phyloP scores from a whole-genome alignment of 768 basidiomycete species.

The Termitomyces bulborhizus region DNA sequence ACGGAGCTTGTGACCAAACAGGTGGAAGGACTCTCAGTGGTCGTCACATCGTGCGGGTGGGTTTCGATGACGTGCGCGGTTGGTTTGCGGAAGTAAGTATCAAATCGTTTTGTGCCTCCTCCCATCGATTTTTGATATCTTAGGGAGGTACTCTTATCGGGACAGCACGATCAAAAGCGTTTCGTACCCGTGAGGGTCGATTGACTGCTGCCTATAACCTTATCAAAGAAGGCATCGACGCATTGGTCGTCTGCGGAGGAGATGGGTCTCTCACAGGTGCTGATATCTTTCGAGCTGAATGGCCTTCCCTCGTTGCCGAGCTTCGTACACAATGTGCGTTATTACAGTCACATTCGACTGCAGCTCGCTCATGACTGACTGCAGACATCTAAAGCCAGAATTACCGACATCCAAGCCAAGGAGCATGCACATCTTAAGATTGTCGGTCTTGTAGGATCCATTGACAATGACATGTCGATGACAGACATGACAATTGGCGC shows the following conservation, averaged over 20 bases:
- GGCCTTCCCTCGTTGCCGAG: constrained; percentile 74
- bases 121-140: not conserved
- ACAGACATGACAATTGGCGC: constrained; percentile 98
- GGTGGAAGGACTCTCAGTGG: constrained; percentile 77
- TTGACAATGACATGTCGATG: constrained; percentile 99
- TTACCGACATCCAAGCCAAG: constrained; percentile 66
- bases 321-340: constrained; percentile 56
- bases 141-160: constrained; percentile 95
- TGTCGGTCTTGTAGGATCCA: constrained; percentile 97
- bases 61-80: constrained; percentile 96
- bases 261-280: constrained; percentile 97
- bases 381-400: constrained; percentile 42
- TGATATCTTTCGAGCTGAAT: constrained; percentile 89
- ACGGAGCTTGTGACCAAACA: constrained; percentile 74
- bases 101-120: not conserved
- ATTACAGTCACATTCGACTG: not conserved
- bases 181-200: constrained; percentile 86
- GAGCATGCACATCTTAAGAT: constrained; percentile 84
- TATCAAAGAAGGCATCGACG: constrained; percentile 95
- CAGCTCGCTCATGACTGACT: not conserved
- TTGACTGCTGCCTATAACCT: constrained; percentile 83
- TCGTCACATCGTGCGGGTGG: constrained; percentile 89
- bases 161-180: constrained; percentile 80
- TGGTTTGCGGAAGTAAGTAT: constrained; percentile 79
- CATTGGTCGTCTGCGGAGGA: constrained; percentile 94